Base-by-base conservation (phyloP, 805 yeast species). In the Candida arabinofermentans region DNA sequence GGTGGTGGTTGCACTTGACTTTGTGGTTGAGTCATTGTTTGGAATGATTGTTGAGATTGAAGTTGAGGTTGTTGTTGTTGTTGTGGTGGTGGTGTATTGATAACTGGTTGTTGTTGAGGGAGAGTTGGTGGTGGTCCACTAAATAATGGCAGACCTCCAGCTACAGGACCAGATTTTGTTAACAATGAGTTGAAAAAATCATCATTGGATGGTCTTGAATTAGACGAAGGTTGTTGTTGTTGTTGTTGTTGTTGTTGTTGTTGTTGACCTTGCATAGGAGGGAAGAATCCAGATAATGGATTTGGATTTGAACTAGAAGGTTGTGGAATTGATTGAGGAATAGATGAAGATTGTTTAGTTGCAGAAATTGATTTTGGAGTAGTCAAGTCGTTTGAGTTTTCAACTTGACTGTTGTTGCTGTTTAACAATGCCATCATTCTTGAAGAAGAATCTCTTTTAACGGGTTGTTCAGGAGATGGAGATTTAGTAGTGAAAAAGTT, bases 141-240 rank as follows among this genome's bases (percentile, higher is more conserved):
- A 29, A 29, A 29, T 19, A 29, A 12, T 21, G 27, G 16, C 3
- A 23, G 22, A 22, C 10, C 13, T 29, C 18, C 18, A 16, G 27
- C 34, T 9, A 37, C 21, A 13, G 31, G 36, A 36, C 32, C 24
- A 34, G 36, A 10, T 44, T 70, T 72, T 31, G 67, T 63, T 47
- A 75, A 55, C 41, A 75, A 57, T 5, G 79, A 68, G 61, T 70
- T 64, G 51, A 75, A 72, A 46, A 75, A 75, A 44, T 73, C 77
- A 48, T 59, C 57, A 17, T 49, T 51, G 16, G 43, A 17, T 24
- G 33, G 3, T 5, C 10, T 8, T 19, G 16, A 12, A 13, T 14
- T 10, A 18, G 34, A 33, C 7, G 14, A 26, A 26, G 9, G 29
- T 5, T 14, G 27, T 16, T 18, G 27, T 16, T 34, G 27, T 22